These are phyloP conservation scores for Rubia balearica DNA, from an alignment of 305 asterid species.

Conservation along the genomic window DNA sequence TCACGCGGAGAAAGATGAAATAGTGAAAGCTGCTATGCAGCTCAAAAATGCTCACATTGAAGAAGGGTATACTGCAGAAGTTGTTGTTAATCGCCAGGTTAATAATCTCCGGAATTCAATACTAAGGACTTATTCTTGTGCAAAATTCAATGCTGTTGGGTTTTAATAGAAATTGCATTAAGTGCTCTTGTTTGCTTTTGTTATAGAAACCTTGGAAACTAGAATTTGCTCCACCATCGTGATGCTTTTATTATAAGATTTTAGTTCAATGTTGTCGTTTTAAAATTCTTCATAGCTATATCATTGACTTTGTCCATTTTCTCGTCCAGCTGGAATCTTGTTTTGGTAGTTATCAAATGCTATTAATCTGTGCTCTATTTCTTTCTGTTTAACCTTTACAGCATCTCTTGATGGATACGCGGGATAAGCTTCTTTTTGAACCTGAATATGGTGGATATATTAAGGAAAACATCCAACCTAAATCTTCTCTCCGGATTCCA, in stretches of 20 bases:
- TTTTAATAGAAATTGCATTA: neutral
- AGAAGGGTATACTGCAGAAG: constrained; percentile 93
- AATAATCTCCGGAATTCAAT: constrained; percentile 12
- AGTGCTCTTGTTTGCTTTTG: neutral
- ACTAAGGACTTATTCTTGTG: neutral
- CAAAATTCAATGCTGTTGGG: neutral
- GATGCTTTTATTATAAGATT: neutral
- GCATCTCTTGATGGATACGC: constrained; percentile 84
- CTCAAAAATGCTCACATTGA: constrained; percentile 80
- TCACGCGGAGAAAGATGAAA: constrained; percentile 94
- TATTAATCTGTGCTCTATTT: neutral
- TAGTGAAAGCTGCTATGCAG: constrained; percentile 84
- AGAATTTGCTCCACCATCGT: neutral
- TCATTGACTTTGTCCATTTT: neutral
- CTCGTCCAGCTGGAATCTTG: neutral
- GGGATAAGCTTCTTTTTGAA: constrained; percentile 97
- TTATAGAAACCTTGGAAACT: neutral
- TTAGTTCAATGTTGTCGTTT: neutral
- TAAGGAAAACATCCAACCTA: constrained; percentile 79
- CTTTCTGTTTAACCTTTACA: constrained; percentile 19
- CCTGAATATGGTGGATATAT: constrained; percentile 88
- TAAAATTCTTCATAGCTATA: neutral
- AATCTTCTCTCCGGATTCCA: constrained; percentile 74
- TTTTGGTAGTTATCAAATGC: neutral
- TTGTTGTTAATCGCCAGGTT: constrained; percentile 82